phyloP scores from a whole-genome alignment of 441 rosid genomes.

The Gossypium schwendimanii region DNA sequence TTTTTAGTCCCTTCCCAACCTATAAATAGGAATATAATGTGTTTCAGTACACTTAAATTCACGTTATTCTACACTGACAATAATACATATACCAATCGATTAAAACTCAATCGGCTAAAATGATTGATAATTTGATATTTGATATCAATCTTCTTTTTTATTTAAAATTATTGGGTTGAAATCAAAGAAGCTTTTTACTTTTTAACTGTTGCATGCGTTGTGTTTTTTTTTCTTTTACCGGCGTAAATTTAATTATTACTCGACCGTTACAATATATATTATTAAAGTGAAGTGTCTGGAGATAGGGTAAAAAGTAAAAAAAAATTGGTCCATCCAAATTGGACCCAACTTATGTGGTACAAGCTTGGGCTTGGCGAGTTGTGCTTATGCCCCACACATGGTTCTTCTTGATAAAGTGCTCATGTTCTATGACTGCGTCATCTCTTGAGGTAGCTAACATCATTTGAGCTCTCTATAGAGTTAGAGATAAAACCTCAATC shows the following conservation, averaged over 20 bases:
- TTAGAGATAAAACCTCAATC: too few species aligned
- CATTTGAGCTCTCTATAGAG: too few species aligned
- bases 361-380: too few species aligned
- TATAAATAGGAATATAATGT: too few species aligned
- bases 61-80: too few species aligned
- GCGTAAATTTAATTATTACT: not conserved
- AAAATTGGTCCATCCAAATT: not conserved
- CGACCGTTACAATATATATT: not conserved
- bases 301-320: not conserved
- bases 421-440: too few species aligned
- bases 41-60: accelerated
- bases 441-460: too few species aligned
- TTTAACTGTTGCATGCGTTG: not conserved
- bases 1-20: accelerated
- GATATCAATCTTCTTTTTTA: not conserved
- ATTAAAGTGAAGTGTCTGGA: not conserved
- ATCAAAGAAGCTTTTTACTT: not conserved
- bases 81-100: accelerated
- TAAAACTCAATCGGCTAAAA: too few species aligned
- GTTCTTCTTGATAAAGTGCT: too few species aligned
- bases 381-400: too few species aligned
- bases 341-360: too few species aligned
- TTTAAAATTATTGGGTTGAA: not conserved
- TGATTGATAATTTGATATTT: not conserved
- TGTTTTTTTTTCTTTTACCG: not conserved